phyloP scores from a whole-genome alignment of 768 basidiomycete species.

The Hypholoma sublateritium region DNA sequence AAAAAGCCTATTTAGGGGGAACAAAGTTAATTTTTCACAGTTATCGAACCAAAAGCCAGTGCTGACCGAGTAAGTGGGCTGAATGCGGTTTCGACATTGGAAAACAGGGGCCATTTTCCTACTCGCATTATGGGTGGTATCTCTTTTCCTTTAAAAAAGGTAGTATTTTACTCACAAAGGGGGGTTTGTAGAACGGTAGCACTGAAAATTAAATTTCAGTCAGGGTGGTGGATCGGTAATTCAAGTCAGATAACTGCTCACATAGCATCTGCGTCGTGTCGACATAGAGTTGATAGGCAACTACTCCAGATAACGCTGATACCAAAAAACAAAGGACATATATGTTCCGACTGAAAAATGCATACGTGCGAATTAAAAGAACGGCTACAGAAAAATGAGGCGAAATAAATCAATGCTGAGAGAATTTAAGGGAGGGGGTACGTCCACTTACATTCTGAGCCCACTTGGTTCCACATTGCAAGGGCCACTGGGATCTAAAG shows the following conservation, averaged over 20 bases:
- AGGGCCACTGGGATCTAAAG: conserved; percentile 74
- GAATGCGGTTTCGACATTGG: conserved; percentile 83
- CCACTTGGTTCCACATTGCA: conserved; percentile 88
- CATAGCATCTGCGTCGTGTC: conserved; percentile 77
- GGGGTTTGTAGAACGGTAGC: conserved; percentile 64
- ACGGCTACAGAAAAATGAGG: conserved; percentile 47
- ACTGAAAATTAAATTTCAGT: conserved; percentile 40
- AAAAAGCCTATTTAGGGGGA: conserved; percentile 46
- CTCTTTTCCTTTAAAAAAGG: background rate
- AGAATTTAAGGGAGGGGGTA: background rate
- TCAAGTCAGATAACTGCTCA: conserved; percentile 31
- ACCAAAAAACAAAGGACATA: conserved; percentile 66
- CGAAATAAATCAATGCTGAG: conserved; percentile 11
- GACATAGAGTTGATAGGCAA: conserved; percentile 81
- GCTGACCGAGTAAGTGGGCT: conserved; percentile 74
- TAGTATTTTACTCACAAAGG: conserved; percentile 42
- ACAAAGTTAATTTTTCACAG: conserved; percentile 11
- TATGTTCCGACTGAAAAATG: conserved; percentile 79
- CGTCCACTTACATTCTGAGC: conserved; percentile 62
- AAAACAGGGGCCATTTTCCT: conserved; percentile 70
- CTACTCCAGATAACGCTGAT: conserved; percentile 66
- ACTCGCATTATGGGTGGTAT: background rate
- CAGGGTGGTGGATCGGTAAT: conserved; percentile 4
- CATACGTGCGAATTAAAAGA: conserved; percentile 81
- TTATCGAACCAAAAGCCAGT: background rate